Base-by-base conservation (phyloP, 2,329 filamentous ascomycete genomes). In the Monosporascus sp. region DNA sequence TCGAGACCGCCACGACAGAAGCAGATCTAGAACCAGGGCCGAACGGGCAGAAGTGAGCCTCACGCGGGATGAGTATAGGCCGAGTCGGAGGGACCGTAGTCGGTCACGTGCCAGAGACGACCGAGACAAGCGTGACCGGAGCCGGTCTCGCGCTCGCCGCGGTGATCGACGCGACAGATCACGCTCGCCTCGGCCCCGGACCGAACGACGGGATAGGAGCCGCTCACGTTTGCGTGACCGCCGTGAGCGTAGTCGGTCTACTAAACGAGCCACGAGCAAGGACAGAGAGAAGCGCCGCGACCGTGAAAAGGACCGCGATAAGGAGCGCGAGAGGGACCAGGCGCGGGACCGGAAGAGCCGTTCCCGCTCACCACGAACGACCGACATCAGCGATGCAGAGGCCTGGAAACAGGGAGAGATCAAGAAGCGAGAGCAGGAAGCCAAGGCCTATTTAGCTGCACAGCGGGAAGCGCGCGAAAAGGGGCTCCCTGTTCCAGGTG, bases 391-490 rank as follows among this genome's bases (percentile, higher is more conserved):
- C 18, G 67, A 69, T 37, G 62, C 66, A 2, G 80, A 83, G 60
- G 76, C 75, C 17, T 80, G 80, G 75, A 86, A 86, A 64, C 77
- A 80, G 58, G 78, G 79, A 54, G 81, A 85, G 60, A 81, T 84
- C 51, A 80, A 77, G 65, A 81, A 83, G 64, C 78, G 82, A 49
- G 82, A 85, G 65, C 78, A 78, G 57, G 82, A 86, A 66, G 84
- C 84, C 40, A 85, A 84, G 65, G 81, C 81, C 5, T 86, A 86
- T 60, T 71, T 85, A 38, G 81, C 81, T 7, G 81, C 81, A 3
- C 81, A 84, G 60, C 79, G 80, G 56, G 81, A 85, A 59, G 82
- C 82, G 35, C 75, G 79, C 31, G 76, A 77, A 48, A 85, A 85
- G 63, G 81, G 81, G 8, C 65, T 83, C 41, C 80, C 81, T 1